A percentile compares a stretch with the other conserved stretches of the same genome.
Evolutionary conservation across 345 rosid species (phyloP).

Genomic region (thale cress (Arabidopsis thaliana)): DNA sequence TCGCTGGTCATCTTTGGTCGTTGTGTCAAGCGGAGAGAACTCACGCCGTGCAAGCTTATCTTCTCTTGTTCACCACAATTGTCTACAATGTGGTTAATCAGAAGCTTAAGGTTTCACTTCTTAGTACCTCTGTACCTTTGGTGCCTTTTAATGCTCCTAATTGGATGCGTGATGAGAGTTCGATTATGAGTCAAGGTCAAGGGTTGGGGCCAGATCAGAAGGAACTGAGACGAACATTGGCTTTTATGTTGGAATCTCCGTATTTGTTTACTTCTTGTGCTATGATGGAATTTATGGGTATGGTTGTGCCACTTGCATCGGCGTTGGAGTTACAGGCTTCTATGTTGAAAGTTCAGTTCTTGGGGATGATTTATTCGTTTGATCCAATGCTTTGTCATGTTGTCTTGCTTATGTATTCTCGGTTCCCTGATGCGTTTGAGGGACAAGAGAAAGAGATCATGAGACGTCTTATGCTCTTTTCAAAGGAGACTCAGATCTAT

Average conservation of each 20-base stretch:
- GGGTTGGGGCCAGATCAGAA: conserved; percentile 70
- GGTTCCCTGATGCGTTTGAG: conserved; percentile 71
- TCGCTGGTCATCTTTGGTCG: conserved; percentile 85
- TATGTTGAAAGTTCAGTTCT: conserved; percentile 90
- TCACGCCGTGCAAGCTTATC: conserved; percentile 83
- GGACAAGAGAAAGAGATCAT: conserved; percentile 82
- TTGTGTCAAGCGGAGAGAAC: conserved; percentile 91
- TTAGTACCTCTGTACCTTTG: conserved; percentile 74
- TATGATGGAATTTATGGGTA: conserved; percentile 79
- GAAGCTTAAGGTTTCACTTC: conserved; percentile 66
- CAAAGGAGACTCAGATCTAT: conserved; percentile 66
- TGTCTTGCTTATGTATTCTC: conserved; percentile 67
- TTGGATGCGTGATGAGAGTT: conserved; percentile 46
- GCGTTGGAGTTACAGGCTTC: conserved; percentile 89
- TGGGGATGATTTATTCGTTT: conserved; percentile 82
- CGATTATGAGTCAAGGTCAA: conserved; percentile 29
- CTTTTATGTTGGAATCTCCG: conserved; percentile 86
- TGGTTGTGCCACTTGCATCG: conserved; percentile 77
- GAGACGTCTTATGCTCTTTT: conserved; percentile 64
- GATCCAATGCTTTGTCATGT: conserved; percentile 80
- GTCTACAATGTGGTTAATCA: conserved; percentile 60
- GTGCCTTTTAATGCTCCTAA: conserved; percentile 81
- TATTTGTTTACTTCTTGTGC: conserved; percentile 81
- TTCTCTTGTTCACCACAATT: conserved; percentile 70
- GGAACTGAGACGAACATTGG: conserved; percentile 87